phyloP scores from a whole-genome alignment of 805 yeast species.

The Yarrowia sp. region DNA sequence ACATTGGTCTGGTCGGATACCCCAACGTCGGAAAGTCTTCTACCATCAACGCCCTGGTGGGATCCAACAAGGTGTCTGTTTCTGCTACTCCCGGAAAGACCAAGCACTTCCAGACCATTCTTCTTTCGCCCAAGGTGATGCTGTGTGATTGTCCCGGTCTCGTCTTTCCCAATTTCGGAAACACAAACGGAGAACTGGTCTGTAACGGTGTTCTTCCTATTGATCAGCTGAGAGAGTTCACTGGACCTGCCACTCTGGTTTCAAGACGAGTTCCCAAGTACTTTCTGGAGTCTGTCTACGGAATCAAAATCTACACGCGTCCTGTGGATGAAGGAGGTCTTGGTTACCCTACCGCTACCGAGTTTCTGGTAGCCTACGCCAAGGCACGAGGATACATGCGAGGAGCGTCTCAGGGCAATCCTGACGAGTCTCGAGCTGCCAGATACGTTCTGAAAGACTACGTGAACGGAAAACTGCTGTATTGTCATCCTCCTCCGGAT shows the following conservation, averaged over 20 bases:
- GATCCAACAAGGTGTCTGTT: constrained; percentile 96
- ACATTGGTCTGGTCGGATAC: constrained; percentile 95
- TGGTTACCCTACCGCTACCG: constrained; percentile 84
- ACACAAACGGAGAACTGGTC: constrained; percentile 92
- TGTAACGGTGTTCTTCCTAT: constrained; percentile 99
- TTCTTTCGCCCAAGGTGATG: constrained; percentile 73
- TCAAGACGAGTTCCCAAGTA: constrained; percentile 85
- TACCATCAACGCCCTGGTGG: constrained; percentile 95
- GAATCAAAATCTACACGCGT: constrained; percentile 78
- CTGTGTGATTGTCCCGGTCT: constrained; percentile 99
- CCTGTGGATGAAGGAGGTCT: constrained; percentile 83
- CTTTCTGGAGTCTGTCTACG: constrained; percentile 86
- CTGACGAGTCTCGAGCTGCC: constrained; percentile 94
- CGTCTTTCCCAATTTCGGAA: constrained; percentile 96
- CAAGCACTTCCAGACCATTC: constrained; percentile 95
- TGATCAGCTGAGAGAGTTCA: constrained; percentile 89
- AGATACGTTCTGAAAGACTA: constrained; percentile 90
- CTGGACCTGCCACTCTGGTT: constrained; percentile 83
- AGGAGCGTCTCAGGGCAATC: constrained; percentile 86
- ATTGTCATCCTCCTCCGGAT: constrained; percentile 70
- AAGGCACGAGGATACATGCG: constrained; percentile 92
- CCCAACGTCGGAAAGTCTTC: constrained; percentile 97
- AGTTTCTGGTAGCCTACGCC: constrained; percentile 85
- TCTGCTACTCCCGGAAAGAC: constrained; percentile 99
- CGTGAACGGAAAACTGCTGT: constrained; percentile 84